A percentile compares a stretch with the other conserved stretches of the same genome.
Conservation (phyloP, 495 filamentous ascomycete genomes). For the Geopyxis carbonaria region DNA sequence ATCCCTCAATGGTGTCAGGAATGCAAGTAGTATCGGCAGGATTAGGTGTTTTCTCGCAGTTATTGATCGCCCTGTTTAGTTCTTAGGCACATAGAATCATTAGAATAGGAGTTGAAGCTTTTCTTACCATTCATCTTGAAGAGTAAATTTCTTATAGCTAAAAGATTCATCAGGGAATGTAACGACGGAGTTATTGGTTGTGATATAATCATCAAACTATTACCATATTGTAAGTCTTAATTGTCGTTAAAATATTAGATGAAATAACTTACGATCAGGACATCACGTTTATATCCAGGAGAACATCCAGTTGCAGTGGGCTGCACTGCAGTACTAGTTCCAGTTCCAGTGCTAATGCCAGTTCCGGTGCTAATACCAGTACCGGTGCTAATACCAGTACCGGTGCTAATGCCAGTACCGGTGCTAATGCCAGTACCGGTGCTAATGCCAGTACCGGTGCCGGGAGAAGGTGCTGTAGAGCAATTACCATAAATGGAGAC, state of each 20-base stretch:
- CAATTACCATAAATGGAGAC: too few relatives aligned
- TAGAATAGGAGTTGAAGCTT: background rate
- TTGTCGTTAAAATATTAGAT: background rate
- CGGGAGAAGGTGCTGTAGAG: too few relatives aligned
- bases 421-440: too few relatives aligned
- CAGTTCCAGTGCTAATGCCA: too few relatives aligned
- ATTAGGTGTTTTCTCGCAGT: too few relatives aligned
- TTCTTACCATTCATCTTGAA: conserved; percentile 4
- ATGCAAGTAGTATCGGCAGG: conserved; percentile 3
- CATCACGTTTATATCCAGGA: conserved; percentile 1
- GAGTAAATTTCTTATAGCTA: conserved; percentile 3
- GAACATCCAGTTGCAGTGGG: conserved; percentile 5
- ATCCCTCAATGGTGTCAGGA: conserved; percentile 3
- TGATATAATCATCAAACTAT: conserved; percentile 6
- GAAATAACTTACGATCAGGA: conserved; percentile 2
- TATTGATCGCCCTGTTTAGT: too few relatives aligned
- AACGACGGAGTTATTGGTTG: background rate
- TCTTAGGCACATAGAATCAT: background rate
- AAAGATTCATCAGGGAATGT: background rate
- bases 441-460: too few relatives aligned
- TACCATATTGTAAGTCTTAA: background rate
- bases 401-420: too few relatives aligned
- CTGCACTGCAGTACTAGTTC: too few relatives aligned
- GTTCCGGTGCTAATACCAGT: too few relatives aligned
- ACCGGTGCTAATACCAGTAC: too few relatives aligned